phyloP scores from a whole-genome alignment of 192 early-diverging fungal species.

The Backusella liffmaniae region DNA sequence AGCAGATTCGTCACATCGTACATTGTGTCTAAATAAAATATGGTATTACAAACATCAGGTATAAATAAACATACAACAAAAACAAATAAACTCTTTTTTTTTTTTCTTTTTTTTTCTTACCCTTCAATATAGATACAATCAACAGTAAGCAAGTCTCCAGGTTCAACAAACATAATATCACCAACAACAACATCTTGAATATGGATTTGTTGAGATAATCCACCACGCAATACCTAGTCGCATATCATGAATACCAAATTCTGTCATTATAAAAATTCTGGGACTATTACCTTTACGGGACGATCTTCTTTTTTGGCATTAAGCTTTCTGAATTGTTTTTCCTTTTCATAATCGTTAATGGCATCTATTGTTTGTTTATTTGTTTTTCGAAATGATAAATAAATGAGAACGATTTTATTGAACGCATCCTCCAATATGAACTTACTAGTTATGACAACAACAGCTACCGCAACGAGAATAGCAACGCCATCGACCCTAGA shows the following conservation, averaged over 20 bases:
- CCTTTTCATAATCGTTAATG: slow-evolving; percentile 91
- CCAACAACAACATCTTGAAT: slow-evolving; percentile 86
- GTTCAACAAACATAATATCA: slow-evolving; percentile 84
- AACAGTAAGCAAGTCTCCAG: slow-evolving; percentile 90
- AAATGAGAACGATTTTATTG: not conserved
- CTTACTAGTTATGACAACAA: slow-evolving; percentile 81
- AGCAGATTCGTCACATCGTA: slow-evolving; percentile 85
- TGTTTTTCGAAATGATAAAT: not conserved
- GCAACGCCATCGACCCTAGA: slow-evolving; percentile 64
- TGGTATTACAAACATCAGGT: not conserved
- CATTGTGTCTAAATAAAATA: slow-evolving; percentile 53
- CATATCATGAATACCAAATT: too few relatives aligned
- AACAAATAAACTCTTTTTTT: not conserved
- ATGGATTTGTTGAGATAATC: slow-evolving; percentile 69
- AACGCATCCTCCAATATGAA: not conserved
- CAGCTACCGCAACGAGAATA: slow-evolving; percentile 83
- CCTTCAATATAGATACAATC: slow-evolving; percentile 81
- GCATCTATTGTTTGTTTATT: slow-evolving; percentile 41
- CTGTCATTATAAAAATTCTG: too few relatives aligned
- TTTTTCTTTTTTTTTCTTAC: not conserved
- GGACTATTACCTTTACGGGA: slow-evolving; percentile 54
- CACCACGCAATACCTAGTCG: slow-evolving; percentile 68
- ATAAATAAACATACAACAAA: not conserved
- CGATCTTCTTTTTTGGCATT: slow-evolving; percentile 88
- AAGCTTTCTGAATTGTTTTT: slow-evolving; percentile 83